Base-by-base conservation (phyloP, 768 basidiomycete genomes). In the Boletus patriciae region DNA sequence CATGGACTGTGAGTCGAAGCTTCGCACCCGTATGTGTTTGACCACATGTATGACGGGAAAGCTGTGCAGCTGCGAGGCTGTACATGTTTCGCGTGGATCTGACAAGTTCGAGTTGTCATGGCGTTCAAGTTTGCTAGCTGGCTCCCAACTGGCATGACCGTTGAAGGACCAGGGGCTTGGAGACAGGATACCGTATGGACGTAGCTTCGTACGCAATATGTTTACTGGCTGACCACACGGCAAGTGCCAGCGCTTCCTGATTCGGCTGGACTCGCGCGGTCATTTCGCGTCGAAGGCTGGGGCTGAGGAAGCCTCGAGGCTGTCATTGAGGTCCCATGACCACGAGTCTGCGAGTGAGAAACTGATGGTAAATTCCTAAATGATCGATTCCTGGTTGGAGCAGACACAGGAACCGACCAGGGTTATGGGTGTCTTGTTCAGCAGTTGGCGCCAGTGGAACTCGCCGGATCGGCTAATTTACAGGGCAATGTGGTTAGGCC, bases 291-390 rank as follows among this genome's bases (percentile, higher is more conserved):
- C 42, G 31, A 51, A 62, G 52, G 59, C 46, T 55, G 56, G 60
- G 27, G 56, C 55, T 50, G 50, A 57, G 58, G 55, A 52, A 46
- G 68, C 68, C 68, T 70, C 69, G 67, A 69, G 68, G 68, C 68
- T 52, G 51, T 13, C 10, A 38, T 38, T 38, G 49, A 57, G 48
- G 66, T 66, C 68, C 62, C 64, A 66, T 69, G 68, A 70, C 55
- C 50, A 41, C 27, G 42, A 42, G 41, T 27, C 25, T 49, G 41
- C 15, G 42, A 46, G 51, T 49, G 50, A 38, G 55, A 53, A 53
- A 65, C 6, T 55, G 62, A 63, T 63, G 62, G 49, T 10, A 15
- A 36, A 21, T 46, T 31, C 15, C 43, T 54, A 43, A 54, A 52
- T 54, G 56, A 55, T 54, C n/a, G 27, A 55, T 58, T 50, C 12